phyloP scores from a whole-genome alignment of 2,329 filamentous ascomycete genomes.

The Calonectria pteridis region DNA sequence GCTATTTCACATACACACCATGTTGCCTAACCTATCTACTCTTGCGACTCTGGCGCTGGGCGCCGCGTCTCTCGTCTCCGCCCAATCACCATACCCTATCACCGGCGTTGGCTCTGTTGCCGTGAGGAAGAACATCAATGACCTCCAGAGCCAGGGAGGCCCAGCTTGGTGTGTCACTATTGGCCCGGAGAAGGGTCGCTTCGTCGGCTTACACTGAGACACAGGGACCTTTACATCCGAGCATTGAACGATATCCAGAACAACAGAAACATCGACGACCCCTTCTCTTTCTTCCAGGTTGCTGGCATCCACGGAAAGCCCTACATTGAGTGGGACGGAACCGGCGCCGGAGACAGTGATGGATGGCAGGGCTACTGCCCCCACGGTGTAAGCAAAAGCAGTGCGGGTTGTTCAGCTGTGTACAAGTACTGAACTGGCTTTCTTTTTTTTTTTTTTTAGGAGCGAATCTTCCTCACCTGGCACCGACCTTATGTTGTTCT shows the following conservation, averaged over 20 bases:
- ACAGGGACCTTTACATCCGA: conserved; percentile 65
- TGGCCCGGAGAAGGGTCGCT: neutral
- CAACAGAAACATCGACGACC: conserved; percentile 53
- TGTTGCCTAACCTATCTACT: conserved; percentile 34
- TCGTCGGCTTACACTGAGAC: conserved; percentile 24
- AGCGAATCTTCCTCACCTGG: conserved; percentile 65
- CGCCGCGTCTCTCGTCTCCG: conserved; percentile 39
- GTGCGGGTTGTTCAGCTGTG: neutral
- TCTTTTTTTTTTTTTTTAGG: no score
- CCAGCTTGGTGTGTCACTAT: conserved; percentile 57
- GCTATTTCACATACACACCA: conserved; percentile 31
- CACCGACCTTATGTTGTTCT: conserved; percentile 68
- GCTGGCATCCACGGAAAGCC: conserved; percentile 58
- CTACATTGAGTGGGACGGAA: conserved; percentile 56
- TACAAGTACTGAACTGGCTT: conserved; percentile 15
- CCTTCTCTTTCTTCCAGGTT: conserved; percentile 64
- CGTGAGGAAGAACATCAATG: conserved; percentile 61
- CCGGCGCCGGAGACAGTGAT: conserved; percentile 46
- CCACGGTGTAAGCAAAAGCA: conserved; percentile 54
- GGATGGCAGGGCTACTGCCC: conserved; percentile 60
- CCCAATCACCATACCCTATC: conserved; percentile 47
- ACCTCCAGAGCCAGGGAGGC: conserved; percentile 55
- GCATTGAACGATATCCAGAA: conserved; percentile 59
- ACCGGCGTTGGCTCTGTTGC: conserved; percentile 56
- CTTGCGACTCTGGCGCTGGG: conserved; percentile 43